Percentiles rank a stretch among this genome's conserved stretches.
phyloP scores from a whole-genome alignment of 139 green algal genomes.

The Coelastrella sp. region DNA sequence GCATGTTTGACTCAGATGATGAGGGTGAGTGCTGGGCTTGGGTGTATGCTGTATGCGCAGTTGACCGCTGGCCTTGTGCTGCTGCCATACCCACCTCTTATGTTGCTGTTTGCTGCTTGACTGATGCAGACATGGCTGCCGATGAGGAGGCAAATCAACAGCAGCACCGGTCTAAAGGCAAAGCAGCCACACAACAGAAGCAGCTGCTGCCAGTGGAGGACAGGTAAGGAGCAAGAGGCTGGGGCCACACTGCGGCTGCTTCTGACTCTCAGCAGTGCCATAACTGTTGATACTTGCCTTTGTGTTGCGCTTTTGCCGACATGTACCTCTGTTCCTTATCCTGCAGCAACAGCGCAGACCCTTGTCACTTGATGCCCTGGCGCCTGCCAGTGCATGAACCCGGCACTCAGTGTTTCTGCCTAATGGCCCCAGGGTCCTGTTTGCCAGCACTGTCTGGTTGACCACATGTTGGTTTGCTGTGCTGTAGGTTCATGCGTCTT shows the following conservation, averaged over 20 bases:
- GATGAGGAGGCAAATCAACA: neutral
- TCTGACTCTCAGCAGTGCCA: too few relatives aligned
- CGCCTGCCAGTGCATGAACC: too few relatives aligned
- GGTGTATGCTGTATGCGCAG: neutral
- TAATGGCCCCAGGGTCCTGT: neutral
- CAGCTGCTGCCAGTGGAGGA: conserved; percentile 38
- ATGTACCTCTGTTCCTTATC: too few relatives aligned
- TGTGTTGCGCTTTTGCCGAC: too few relatives aligned
- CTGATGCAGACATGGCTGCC: neutral
- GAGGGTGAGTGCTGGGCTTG: neutral
- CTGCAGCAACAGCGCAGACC: too few relatives aligned
- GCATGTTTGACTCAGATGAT: neutral
- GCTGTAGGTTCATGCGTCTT: conserved; percentile 88
- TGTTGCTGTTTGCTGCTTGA: neutral
- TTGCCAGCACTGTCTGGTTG: neutral
- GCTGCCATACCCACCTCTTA: neutral
- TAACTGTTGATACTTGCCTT: too few relatives aligned
- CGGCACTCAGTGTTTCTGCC: too few relatives aligned
- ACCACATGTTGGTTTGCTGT: neutral
- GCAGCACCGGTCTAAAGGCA: neutral
- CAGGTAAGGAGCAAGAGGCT: neutral
- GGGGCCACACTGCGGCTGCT: neutral
- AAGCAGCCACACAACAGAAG: conserved; percentile 29
- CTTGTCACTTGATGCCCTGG: too few relatives aligned
- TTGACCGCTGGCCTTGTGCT: neutral